Evolutionary conservation across 768 basidiomycete genomes (phyloP).

Genomic region (Rhizopogon vesiculosus): DNA sequence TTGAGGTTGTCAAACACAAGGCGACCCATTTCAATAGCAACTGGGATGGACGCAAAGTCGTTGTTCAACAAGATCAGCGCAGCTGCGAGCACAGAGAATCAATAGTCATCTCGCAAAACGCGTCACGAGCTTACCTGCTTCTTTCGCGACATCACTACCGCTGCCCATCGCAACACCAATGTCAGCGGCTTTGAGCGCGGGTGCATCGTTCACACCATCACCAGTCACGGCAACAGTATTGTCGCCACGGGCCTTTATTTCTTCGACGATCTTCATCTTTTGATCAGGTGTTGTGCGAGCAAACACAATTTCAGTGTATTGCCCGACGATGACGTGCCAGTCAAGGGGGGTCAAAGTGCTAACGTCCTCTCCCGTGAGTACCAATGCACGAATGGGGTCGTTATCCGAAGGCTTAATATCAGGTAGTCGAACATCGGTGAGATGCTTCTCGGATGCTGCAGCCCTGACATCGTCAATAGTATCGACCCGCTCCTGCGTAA

Average conservation of each 20-base stretch:
- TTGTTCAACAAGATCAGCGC: constrained; percentile 52
- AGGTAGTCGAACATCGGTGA: constrained; percentile 8
- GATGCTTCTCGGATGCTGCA: constrained; percentile 11
- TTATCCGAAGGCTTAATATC: constrained; percentile 32
- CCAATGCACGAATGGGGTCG: constrained; percentile 33
- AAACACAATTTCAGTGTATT: constrained; percentile 43
- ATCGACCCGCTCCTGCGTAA: constrained; percentile 34
- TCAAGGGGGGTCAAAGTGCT: constrained; percentile 29
- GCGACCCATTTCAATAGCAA: constrained; percentile 56
- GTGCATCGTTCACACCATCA: constrained; percentile 54
- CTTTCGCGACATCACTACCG: constrained; percentile 49
- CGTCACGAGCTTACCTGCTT: constrained; percentile 36
- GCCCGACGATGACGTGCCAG: constrained; percentile 35
- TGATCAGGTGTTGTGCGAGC: constrained; percentile 54
- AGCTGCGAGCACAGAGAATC: constrained; percentile 16
- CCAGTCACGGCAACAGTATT: constrained; percentile 51
- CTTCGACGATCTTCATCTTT: constrained; percentile 53
- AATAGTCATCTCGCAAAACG: background rate
- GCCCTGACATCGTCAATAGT: constrained; percentile 25
- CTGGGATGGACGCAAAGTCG: constrained; percentile 53
- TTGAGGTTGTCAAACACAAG: constrained; percentile 56
- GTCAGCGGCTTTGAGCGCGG: constrained; percentile 47
- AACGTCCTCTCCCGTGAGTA: constrained; percentile 42
- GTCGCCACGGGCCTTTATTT: constrained; percentile 42
- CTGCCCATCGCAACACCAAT: constrained; percentile 52